A percentile compares a stretch with the other conserved stretches of the same genome.
These are phyloP conservation scores for Yarrowia hollandica DNA, from an alignment of 805 yeast species.

Conservation along the genomic window DNA sequence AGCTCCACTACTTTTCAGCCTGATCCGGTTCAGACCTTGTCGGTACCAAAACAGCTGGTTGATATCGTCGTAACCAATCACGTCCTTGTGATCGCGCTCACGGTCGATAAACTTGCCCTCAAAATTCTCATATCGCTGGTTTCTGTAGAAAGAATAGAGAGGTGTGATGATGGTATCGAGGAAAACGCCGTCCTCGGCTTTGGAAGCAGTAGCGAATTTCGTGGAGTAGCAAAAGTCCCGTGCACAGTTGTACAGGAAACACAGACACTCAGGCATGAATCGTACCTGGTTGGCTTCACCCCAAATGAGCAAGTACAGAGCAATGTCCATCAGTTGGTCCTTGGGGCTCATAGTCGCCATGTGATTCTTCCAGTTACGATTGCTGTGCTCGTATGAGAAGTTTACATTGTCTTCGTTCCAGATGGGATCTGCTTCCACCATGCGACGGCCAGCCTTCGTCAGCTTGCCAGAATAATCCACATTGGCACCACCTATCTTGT, in stretches of 20 bases:
- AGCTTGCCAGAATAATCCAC: slow-evolving; percentile 33
- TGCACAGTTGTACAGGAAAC: slow-evolving; percentile 82
- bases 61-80: slow-evolving; percentile 86
- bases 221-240: slow-evolving; percentile 60
- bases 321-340: slow-evolving; percentile 62
- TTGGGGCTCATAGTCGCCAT: slow-evolving; percentile 53
- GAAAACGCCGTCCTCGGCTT: slow-evolving; percentile 41
- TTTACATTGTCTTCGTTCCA: slow-evolving; percentile 45
- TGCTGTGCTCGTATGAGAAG: slow-evolving; percentile 58
- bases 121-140: slow-evolving; percentile 51
- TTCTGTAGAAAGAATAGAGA: slow-evolving; percentile 59
- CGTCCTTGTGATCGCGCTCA: slow-evolving; percentile 64
- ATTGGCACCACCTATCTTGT: slow-evolving; percentile 37
- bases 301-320: slow-evolving; percentile 76
- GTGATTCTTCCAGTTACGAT: slow-evolving; percentile 44
- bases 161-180: slow-evolving; percentile 76
- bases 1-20: slow-evolving; percentile 46
- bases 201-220: slow-evolving; percentile 35
- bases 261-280: slow-evolving; percentile 85
- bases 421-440: slow-evolving; percentile 28
- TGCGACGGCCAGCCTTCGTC: slow-evolving; percentile 31
- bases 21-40: slow-evolving; percentile 62
- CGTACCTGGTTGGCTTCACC: slow-evolving; percentile 86
- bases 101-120: slow-evolving; percentile 49
- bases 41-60: slow-evolving; percentile 86